phyloP scores from a whole-genome alignment of 768 basidiomycete species.

The Boletus rubescentipes region DNA sequence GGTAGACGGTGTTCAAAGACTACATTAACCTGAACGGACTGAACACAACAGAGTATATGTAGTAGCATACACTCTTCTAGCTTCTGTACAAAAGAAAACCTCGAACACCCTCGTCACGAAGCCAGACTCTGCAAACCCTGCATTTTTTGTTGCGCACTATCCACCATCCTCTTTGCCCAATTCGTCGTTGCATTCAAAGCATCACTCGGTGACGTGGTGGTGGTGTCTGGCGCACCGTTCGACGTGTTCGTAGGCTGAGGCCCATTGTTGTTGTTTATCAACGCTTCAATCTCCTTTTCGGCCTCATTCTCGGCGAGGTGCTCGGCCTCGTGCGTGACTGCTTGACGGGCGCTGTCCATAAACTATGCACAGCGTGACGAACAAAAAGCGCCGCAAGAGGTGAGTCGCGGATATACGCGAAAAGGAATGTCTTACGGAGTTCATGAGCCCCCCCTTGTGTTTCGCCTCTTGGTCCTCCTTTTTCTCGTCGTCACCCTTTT shows the following conservation, averaged over 20 bases:
- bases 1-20: no score
- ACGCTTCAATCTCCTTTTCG: slow-evolving; percentile 1
- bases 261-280: neutral
- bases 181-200: slow-evolving; percentile 4
- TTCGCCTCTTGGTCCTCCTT: neutral
- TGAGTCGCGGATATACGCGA: no score
- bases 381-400: neutral
- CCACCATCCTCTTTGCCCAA: slow-evolving; percentile 19
- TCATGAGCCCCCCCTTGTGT: slow-evolving; percentile 6
- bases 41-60: no score
- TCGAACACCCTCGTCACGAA: neutral
- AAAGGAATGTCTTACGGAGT: neutral
- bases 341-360: neutral
- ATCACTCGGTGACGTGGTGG: neutral
- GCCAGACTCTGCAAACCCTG: slow-evolving; percentile 6
- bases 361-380: neutral
- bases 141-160: slow-evolving; percentile 12
- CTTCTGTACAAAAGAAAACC: no score
- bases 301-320: slow-evolving; percentile 13
- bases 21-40: no score
- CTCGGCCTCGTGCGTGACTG: slow-evolving; percentile 2
- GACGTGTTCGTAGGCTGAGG: neutral
- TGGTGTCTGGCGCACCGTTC: neutral
- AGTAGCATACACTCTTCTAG: no score
- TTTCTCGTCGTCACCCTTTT: neutral